phyloP scores from a whole-genome alignment of 2,329 filamentous ascomycete genomes.

The Cercospora brassicicola region DNA sequence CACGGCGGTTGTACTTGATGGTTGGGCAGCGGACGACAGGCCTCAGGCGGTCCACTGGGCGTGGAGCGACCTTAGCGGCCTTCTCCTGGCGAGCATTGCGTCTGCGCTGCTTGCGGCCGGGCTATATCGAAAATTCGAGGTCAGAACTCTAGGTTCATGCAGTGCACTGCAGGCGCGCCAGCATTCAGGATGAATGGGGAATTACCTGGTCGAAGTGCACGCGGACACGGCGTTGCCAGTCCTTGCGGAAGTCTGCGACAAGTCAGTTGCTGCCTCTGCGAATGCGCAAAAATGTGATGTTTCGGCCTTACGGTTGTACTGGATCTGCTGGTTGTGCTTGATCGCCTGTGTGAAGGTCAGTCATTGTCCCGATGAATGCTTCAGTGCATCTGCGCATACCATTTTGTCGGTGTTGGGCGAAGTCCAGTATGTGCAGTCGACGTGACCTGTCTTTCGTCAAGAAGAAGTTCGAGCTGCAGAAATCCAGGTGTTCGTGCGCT shows the following conservation, averaged over 20 bases:
- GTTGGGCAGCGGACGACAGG: slow-evolving; percentile 97
- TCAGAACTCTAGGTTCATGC: slow-evolving; percentile 38
- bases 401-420: slow-evolving; percentile 24
- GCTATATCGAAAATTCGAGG: slow-evolving; percentile 56
- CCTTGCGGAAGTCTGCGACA: slow-evolving; percentile 89
- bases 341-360: slow-evolving; percentile 58
- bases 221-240: slow-evolving; percentile 99
- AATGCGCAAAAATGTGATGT: background rate
- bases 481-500: slow-evolving; percentile 10
- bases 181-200: slow-evolving; percentile 57
- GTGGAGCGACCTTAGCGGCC: slow-evolving; percentile 91
- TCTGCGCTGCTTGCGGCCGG: slow-evolving; percentile 92
- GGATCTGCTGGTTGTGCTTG: slow-evolving; percentile 99
- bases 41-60: slow-evolving; percentile 94
- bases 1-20: slow-evolving; percentile 96
- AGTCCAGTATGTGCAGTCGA: slow-evolving; percentile 22
- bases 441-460: slow-evolving; percentile 23
- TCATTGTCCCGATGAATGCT: background rate
- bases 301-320: slow-evolving; percentile 68
- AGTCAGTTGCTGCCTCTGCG: slow-evolving; percentile 16
- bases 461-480: slow-evolving; percentile 12
- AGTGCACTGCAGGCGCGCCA: slow-evolving; percentile 51
- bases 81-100: slow-evolving; percentile 89
- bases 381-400: slow-evolving; percentile 12
- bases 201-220: slow-evolving; percentile 99